These are phyloP conservation scores for Podila epicladia DNA, from an alignment of 192 early-diverging fungal genomes.

Conservation along the genomic window DNA sequence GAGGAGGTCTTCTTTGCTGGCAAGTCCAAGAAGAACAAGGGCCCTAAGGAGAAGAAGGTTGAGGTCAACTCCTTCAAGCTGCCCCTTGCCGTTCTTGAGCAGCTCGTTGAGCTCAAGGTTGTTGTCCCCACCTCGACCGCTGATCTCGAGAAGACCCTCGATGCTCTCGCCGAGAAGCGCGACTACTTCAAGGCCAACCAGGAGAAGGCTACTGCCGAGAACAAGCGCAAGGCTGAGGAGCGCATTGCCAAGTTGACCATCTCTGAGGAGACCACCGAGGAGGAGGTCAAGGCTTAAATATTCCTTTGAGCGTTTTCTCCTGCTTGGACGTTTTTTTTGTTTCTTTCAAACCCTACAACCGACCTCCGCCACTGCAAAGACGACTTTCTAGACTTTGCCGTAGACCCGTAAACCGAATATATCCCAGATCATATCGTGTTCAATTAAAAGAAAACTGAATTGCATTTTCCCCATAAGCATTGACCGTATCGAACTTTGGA, in stretches of 20 bases:
- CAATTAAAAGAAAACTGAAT: slow-evolving; percentile 3
- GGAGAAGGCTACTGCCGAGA: slow-evolving; percentile 79
- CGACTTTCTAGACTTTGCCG: slow-evolving; percentile 9
- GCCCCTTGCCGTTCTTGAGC: slow-evolving; percentile 80
- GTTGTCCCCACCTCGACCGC: slow-evolving; percentile 77
- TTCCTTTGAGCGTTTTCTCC: too few species aligned
- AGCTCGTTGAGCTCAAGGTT: slow-evolving; percentile 81
- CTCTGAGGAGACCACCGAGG: slow-evolving; percentile 26
- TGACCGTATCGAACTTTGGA: not conserved
- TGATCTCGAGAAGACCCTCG: slow-evolving; percentile 76
- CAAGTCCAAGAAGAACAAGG: slow-evolving; percentile 73
- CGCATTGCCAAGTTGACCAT: slow-evolving; percentile 70
- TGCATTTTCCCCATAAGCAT: not conserved
- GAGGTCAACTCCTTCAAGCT: slow-evolving; percentile 66
- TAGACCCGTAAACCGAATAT: slow-evolving; percentile 48
- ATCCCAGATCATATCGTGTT: slow-evolving; percentile 39
- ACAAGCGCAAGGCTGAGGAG: slow-evolving; percentile 89
- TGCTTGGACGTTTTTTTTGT: too few species aligned
- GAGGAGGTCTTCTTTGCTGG: slow-evolving; percentile 84
- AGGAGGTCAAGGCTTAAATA: slow-evolving; percentile 31
- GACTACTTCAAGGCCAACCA: slow-evolving; percentile 81
- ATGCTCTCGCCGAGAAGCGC: slow-evolving; percentile 75
- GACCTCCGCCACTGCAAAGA: slow-evolving; percentile 35
- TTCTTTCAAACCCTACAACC: too few species aligned
- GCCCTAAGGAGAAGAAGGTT: slow-evolving; percentile 54